Conservation (phyloP, 768 basidiomycete species). For the Pisolithus orientalis region DNA sequence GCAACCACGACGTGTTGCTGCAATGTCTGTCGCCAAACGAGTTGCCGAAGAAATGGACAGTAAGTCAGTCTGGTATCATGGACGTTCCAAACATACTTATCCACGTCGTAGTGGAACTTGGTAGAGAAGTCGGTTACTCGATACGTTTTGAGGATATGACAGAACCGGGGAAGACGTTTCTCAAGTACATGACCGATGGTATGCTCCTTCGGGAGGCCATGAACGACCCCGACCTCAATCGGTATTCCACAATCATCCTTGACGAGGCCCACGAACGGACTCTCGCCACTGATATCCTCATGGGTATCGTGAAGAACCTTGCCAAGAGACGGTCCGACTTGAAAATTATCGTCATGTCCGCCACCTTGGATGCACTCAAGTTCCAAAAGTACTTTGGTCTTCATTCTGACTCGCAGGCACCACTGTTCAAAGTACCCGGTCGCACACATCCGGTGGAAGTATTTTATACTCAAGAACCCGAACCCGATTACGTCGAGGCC, state of each 20-base stretch:
- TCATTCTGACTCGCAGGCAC: conserved; percentile 41
- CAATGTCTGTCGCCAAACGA: conserved; percentile 97
- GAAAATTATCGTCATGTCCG: conserved; percentile 98
- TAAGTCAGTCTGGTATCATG: conserved; percentile 30
- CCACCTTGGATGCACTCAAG: conserved; percentile 93
- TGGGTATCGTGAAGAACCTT: conserved; percentile 89
- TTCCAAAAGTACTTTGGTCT: conserved; percentile 91
- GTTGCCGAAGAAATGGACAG: conserved; percentile 99
- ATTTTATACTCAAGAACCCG: conserved; percentile 88
- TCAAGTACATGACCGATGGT: conserved; percentile 99
- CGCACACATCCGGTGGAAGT: conserved; percentile 95
- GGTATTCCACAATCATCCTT: conserved; percentile 96
- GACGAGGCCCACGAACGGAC: conserved; percentile 99
- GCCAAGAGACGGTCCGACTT: conserved; percentile 79
- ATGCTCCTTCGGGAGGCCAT: conserved; percentile 98
- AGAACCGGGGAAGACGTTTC: conserved; percentile 86
- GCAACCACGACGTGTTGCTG: conserved; percentile 92
- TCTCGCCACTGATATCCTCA: conserved; percentile 94
- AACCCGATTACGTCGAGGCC: conserved; percentile 94
- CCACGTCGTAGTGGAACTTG: conserved; percentile 64
- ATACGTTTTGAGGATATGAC: conserved; percentile 91
- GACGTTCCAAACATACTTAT: background rate
- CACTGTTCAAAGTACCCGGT: conserved; percentile 87
- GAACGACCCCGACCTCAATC: conserved; percentile 84
- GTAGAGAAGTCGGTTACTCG: conserved; percentile 93